phyloP scores from a whole-genome alignment of 495 filamentous ascomycete genomes.

The Penicillium cosmopolitanum region DNA sequence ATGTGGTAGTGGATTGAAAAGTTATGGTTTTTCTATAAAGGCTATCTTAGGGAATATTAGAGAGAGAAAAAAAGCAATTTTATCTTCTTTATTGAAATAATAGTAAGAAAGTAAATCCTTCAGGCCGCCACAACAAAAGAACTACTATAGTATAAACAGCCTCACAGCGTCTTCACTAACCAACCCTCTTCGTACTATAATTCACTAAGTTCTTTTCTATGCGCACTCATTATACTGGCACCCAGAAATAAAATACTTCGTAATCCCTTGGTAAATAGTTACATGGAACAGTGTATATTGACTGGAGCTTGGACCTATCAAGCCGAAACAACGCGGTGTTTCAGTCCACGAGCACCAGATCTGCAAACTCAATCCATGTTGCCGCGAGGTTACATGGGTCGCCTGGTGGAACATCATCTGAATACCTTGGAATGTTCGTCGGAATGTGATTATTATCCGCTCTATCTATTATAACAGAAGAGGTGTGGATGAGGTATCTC shows the following conservation, averaged over 20 bases:
- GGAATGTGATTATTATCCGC: constrained; percentile 4
- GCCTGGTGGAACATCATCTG: not conserved
- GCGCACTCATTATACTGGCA: no score
- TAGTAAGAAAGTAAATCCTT: no score
- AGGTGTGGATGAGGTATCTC: not conserved
- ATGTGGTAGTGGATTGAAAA: no score
- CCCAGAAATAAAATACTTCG: not conserved
- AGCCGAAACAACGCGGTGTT: constrained; percentile 18
- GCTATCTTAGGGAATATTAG: no score
- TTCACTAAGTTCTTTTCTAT: no score
- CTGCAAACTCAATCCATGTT: constrained; percentile 16
- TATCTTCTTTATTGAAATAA: no score
- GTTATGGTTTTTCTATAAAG: no score
- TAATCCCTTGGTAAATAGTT: not conserved
- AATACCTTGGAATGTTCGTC: not conserved
- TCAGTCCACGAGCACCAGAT: constrained; percentile 13
- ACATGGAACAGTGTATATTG: not conserved
- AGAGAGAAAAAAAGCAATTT: no score
- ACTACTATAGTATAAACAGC: no score
- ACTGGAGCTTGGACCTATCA: constrained; percentile 11
- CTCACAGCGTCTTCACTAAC: no score
- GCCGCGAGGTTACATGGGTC: constrained; percentile 14
- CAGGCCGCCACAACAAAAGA: no score
- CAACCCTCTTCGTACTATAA: no score
- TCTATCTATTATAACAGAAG: not conserved